These are phyloP conservation scores for Logfia minima DNA, from an alignment of 129 eudicot species.

Conservation along the genomic window DNA sequence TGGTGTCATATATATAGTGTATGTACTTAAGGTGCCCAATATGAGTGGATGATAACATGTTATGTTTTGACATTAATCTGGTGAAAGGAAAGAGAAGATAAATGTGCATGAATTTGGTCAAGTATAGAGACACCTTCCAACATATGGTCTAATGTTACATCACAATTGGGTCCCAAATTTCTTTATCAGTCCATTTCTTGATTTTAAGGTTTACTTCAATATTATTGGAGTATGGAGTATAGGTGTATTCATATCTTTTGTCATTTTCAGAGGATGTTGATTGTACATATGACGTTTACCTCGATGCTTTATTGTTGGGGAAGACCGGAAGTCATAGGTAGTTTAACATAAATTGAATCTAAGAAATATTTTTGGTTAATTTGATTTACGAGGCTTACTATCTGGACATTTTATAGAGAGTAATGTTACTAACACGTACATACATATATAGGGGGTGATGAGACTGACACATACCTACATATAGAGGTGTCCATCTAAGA, in stretches of 20 bases:
- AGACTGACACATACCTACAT: too few species aligned
- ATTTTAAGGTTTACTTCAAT: slow-evolving; percentile 24
- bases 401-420: too few species aligned
- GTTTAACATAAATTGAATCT: background rate
- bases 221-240: background rate
- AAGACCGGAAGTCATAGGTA: background rate
- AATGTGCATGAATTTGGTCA: slow-evolving; percentile 49
- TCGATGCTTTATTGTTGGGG: slow-evolving; percentile 1
- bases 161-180: slow-evolving; percentile 23
- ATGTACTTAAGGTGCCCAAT: slow-evolving; percentile 23
- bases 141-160: slow-evolving; percentile 16
- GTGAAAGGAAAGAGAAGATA: slow-evolving; percentile 28
- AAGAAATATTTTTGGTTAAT: background rate
- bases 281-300: slow-evolving; percentile 12
- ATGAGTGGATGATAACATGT: slow-evolving; percentile 34
- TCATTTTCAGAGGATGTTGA: slow-evolving; percentile 27
- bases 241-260: background rate
- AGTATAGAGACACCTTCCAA: slow-evolving; percentile 32
- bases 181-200: background rate
- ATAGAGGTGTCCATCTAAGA: too few species aligned
- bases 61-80: slow-evolving; percentile 33
- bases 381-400: too few species aligned
- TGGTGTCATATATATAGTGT: slow-evolving; percentile 24
- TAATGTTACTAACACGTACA: too few species aligned
- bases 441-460: too few species aligned